These are phyloP conservation scores for Cercospora berteroae DNA, from an alignment of 2,329 filamentous ascomycete genomes.

Conservation along the genomic window DNA sequence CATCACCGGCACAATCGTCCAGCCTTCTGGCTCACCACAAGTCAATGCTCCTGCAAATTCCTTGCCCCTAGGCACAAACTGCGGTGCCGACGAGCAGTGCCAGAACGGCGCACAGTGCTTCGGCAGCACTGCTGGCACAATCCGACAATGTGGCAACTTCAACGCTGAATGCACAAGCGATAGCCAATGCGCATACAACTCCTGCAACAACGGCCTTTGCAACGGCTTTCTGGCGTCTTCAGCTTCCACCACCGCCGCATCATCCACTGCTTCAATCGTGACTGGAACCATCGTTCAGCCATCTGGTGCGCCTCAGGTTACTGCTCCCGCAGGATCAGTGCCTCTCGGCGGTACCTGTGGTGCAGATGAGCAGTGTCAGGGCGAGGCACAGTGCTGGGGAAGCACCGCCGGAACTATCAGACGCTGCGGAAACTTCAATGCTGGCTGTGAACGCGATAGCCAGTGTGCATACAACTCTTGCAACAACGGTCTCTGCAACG, in stretches of 20 bases:
- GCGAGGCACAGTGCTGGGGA: conserved; percentile 27
- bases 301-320: conserved; percentile 18
- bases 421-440: conserved; percentile 31
- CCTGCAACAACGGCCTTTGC: conserved; percentile 20
- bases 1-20: conserved; percentile 17
- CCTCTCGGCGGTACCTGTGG: conserved; percentile 26
- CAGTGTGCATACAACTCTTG: conserved; percentile 33
- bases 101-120: conserved; percentile 25
- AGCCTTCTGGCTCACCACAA: conserved; percentile 17
- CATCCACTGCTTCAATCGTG: conserved; percentile 11
- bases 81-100: conserved; percentile 24
- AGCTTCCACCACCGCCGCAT: conserved; percentile 5
- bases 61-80: conserved; percentile 24
- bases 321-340: conserved; percentile 24
- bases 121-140: conserved; percentile 19
- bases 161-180: conserved; percentile 27
- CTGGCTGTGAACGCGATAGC: conserved; percentile 22
- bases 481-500: conserved; percentile 30
- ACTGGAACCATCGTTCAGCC: conserved; percentile 21
- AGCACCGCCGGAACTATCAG: conserved; percentile 19
- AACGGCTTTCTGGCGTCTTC: conserved; percentile 9
- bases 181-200: conserved; percentile 21
- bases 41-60: conserved; percentile 25
- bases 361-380: conserved; percentile 21
- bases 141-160: conserved; percentile 29